A percentile compares a stretch with the other conserved stretches of the same genome.
Conservation (phyloP, 345 rosid genomes). For the Hypericum androsaemum region DNA sequence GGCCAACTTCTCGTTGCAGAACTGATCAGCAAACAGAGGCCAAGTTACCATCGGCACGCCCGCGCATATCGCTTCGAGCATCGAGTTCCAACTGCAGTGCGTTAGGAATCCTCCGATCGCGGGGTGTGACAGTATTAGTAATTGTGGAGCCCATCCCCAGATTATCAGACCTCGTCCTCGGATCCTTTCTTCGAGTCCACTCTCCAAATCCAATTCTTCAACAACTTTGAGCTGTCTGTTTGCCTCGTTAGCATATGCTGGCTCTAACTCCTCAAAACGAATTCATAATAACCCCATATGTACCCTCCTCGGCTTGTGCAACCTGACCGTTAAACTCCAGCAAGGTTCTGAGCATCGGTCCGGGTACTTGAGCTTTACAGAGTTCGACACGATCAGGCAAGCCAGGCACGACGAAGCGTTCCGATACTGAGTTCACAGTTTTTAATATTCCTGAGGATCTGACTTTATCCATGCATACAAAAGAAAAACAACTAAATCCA, state of each 20-base stretch:
- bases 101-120: constrained; percentile 26
- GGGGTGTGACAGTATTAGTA: constrained; percentile 27
- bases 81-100: constrained; percentile 32
- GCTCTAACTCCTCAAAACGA: constrained; percentile 13
- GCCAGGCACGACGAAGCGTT: constrained; percentile 7
- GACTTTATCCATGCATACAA: constrained; percentile 2
- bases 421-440: neutral
- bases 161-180: constrained; percentile 19
- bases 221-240: neutral
- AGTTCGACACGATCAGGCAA: constrained; percentile 7
- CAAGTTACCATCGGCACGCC: constrained; percentile 26
- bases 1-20: constrained; percentile 21
- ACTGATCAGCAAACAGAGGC: constrained; percentile 27
- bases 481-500: constrained; percentile 5
- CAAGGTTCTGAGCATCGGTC: neutral
- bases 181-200: constrained; percentile 16
- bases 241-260: neutral
- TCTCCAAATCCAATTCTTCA: constrained; percentile 14
- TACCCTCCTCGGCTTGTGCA: neutral
- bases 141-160: constrained; percentile 32
- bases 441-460: neutral
- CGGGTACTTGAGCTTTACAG: constrained; percentile 4
- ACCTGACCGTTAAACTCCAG: neutral
- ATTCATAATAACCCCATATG: constrained; percentile 7
- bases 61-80: constrained; percentile 16